A percentile compares a stretch with the other conserved stretches of the same genome.
phyloP scores from a whole-genome alignment of 768 basidiomycete genomes.

The Auricularia cornea region DNA sequence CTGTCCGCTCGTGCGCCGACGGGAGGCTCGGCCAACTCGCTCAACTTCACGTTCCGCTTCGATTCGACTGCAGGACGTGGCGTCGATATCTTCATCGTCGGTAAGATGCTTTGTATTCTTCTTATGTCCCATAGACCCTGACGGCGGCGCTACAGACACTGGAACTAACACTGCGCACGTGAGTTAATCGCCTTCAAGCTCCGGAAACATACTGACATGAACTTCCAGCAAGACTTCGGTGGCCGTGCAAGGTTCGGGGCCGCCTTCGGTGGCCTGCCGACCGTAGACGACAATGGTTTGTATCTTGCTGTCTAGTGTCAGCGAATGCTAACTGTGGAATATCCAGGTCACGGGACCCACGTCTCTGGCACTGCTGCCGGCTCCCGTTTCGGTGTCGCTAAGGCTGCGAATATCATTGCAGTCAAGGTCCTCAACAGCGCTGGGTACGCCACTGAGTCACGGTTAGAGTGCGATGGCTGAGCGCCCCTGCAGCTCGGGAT shows the following conservation, averaged over 20 bases:
- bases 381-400: slow-evolving; percentile 27
- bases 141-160: slow-evolving; percentile 4
- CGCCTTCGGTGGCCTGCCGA: slow-evolving; percentile 24
- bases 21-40: background rate
- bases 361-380: slow-evolving; percentile 20
- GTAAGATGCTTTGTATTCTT: slow-evolving; percentile 7
- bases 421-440: slow-evolving; percentile 34
- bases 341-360: slow-evolving; percentile 37
- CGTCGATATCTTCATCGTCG: slow-evolving; percentile 36
- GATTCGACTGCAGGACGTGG: slow-evolving; percentile 24
- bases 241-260: slow-evolving; percentile 36
- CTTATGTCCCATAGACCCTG: slow-evolving; percentile 2
- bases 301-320: background rate
- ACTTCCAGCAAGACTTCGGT: slow-evolving; percentile 27
- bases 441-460: slow-evolving; percentile 18
- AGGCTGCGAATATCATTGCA: slow-evolving; percentile 28
- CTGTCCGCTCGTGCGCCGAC: background rate
- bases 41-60: slow-evolving; percentile 26
- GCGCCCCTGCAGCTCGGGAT: background rate
- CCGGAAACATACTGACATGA: background rate
- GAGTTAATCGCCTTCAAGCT: background rate
- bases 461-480: background rate
- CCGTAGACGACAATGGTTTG: background rate
- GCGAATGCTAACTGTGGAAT: slow-evolving; percentile 3
- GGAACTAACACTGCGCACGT: slow-evolving; percentile 19